A percentile compares a stretch with the other conserved stretches of the same genome.
Conservation (phyloP, 306 rosid species). For the Senna tora region DNA sequence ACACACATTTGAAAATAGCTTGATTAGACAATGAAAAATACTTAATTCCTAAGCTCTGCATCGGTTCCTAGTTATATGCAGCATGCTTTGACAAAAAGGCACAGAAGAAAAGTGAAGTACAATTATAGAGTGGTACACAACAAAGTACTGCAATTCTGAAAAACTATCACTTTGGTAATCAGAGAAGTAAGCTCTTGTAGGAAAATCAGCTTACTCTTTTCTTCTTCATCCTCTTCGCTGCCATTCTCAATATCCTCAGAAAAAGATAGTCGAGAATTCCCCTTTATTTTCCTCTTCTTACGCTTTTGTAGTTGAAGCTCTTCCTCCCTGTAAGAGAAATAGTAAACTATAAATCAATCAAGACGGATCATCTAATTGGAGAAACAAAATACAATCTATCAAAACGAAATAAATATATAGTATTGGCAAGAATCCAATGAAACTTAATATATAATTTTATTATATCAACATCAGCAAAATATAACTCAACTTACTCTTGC, state of each 20-base stretch:
- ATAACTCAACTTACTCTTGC: constrained; percentile 65
- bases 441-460: not conserved
- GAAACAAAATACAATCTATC: not conserved
- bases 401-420: not conserved
- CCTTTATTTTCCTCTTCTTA: constrained; percentile 89
- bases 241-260: constrained; percentile 80
- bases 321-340: constrained; percentile 66
- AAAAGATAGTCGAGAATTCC: constrained; percentile 78
- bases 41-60: not conserved
- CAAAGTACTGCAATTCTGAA: not conserved
- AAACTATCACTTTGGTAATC: not conserved
- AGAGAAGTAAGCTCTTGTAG: constrained; percentile 6
- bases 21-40: not conserved
- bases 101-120: not conserved
- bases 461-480: not conserved
- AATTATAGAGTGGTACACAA: not conserved
- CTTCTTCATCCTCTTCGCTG: constrained; percentile 74
- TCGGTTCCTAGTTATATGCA: not conserved
- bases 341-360: not conserved
- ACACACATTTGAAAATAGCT: not conserved
- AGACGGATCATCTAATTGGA: not conserved
- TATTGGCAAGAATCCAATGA: not conserved
- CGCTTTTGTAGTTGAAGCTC: constrained; percentile 84
- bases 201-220: constrained; percentile 45
- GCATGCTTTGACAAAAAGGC: not conserved